Percentiles rank a stretch among this genome's conserved stretches.
Conservation (phyloP, 257 asterid species). For the Nicotiana undulata region DNA sequence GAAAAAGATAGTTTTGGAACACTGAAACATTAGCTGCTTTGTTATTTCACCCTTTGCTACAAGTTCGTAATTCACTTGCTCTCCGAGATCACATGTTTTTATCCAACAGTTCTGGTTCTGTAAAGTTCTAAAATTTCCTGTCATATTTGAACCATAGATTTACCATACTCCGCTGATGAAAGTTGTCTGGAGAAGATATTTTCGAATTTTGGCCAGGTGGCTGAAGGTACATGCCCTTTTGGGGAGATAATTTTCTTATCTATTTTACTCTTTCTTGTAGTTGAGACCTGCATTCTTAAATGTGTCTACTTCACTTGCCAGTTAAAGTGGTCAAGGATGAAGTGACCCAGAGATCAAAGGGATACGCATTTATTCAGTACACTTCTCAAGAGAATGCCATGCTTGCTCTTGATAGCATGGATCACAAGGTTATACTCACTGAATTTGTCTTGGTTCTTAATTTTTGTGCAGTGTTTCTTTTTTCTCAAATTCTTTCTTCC, state of each 20-base stretch:
- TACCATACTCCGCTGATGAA: slow-evolving; percentile 41
- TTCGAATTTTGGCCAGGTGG: slow-evolving; percentile 53
- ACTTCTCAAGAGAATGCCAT: slow-evolving; percentile 50
- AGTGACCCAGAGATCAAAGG: slow-evolving; percentile 37
- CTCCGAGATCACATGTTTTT: neutral
- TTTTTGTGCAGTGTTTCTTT: neutral
- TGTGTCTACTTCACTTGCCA: slow-evolving; percentile 6
- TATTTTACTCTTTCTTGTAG: neutral
- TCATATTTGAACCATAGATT: slow-evolving; percentile 30
- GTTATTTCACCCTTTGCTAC: neutral
- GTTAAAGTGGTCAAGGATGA: slow-evolving; percentile 47
- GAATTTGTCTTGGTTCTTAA: neutral
- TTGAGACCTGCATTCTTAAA: neutral
- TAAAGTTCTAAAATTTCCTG: neutral
- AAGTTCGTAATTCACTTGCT: neutral
- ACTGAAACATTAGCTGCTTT: neutral
- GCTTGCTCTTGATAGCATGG: slow-evolving; percentile 59
- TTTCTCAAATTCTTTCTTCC: neutral
- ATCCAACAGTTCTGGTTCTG: neutral
- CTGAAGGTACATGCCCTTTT: slow-evolving; percentile 39
- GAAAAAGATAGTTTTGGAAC: neutral
- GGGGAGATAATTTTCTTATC: neutral
- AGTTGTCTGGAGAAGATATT: slow-evolving; percentile 37
- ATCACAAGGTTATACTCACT: slow-evolving; percentile 34
- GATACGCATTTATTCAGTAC: slow-evolving; percentile 60